Evolutionary conservation across 2,329 filamentous ascomycete genomes (phyloP).

Genomic region (Metarhizium rileyi): DNA sequence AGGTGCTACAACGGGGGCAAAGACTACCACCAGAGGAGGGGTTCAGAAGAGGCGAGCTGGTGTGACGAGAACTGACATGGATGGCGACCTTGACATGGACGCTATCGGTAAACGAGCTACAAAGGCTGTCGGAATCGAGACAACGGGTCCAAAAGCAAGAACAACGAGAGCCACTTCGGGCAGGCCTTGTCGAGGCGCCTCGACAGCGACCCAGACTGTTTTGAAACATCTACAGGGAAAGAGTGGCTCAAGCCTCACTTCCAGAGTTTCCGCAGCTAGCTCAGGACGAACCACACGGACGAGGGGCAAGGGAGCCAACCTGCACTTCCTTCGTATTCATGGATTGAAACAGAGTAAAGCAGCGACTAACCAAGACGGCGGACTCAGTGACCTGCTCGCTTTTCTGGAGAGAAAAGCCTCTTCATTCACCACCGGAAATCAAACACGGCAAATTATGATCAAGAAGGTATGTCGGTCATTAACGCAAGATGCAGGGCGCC

Average conservation of each 20-base stretch:
- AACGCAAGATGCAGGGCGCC: conserved; percentile 14
- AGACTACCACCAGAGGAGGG: conserved; percentile 32
- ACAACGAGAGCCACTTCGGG: conserved; percentile 16
- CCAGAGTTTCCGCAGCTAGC: conserved; percentile 23
- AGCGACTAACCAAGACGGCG: conserved; percentile 54
- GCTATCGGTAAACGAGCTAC: conserved; percentile 24
- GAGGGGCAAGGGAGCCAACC: conserved; percentile 13
- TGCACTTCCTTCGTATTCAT: conserved; percentile 38
- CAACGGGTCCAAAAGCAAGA: conserved; percentile 20
- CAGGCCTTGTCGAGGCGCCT: conserved; percentile 18
- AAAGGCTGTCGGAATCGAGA: conserved; percentile 17
- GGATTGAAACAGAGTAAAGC: conserved; percentile 63
- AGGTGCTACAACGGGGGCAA: conserved; percentile 19
- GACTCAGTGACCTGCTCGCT: conserved; percentile 51
- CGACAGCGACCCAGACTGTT: conserved; percentile 33
- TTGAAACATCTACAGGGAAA: conserved; percentile 31
- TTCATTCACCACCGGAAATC: conserved; percentile 33
- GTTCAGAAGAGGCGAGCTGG: conserved; percentile 39
- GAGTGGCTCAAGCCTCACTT: conserved; percentile 21
- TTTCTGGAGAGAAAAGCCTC: conserved; percentile 65
- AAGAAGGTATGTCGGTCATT: conserved; percentile 62
- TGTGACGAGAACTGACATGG: conserved; percentile 35
- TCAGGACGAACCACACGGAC: conserved; percentile 16
- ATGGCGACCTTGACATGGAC: conserved; percentile 54
- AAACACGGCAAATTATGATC: conserved; percentile 49